These are phyloP conservation scores for Coniosporium apollinis DNA, from an alignment of 495 filamentous ascomycete species.

Conservation along the genomic window DNA sequence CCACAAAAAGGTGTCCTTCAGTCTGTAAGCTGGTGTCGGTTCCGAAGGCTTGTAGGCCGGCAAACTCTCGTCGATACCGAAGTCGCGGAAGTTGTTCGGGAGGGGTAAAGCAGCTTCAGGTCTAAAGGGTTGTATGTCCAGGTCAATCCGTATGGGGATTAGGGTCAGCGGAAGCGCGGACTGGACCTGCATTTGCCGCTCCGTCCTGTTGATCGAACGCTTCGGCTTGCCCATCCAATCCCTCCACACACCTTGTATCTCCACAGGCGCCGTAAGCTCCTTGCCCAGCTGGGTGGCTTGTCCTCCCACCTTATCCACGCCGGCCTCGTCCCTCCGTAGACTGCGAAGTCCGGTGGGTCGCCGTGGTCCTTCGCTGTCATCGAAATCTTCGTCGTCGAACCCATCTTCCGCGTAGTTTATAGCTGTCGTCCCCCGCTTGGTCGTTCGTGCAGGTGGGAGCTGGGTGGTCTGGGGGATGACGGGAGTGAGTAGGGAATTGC, in stretches of 20 bases:
- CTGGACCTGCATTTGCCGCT: constrained; percentile 67
- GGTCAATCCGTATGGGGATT: constrained; percentile 90
- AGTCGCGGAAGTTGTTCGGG: constrained; percentile 43
- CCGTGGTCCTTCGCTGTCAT: constrained; percentile 64
- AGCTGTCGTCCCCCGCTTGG: constrained; percentile 87
- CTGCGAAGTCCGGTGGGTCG: constrained; percentile 75
- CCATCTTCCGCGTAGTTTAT: constrained; percentile 97
- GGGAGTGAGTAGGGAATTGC: constrained; percentile 81
- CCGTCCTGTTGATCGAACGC: constrained; percentile 33
- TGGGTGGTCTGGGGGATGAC: constrained; percentile 47
- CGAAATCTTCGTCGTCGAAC: constrained; percentile 86
- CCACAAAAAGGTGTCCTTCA: constrained; percentile 93
- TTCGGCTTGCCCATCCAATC: constrained; percentile 85
- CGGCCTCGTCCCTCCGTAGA: constrained; percentile 58
- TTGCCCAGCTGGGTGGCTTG: constrained; percentile 60
- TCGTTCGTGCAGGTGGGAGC: constrained; percentile 61
- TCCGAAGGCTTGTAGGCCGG: constrained; percentile 67
- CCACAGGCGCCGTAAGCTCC: constrained; percentile 62
- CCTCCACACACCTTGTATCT: constrained; percentile 76
- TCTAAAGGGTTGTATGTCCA: constrained; percentile 69
- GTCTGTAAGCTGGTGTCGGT: constrained; percentile 57
- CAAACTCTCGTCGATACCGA: constrained; percentile 43
- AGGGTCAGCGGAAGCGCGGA: constrained; percentile 71
- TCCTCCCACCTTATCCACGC: constrained; percentile 39
- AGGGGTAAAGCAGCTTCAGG: constrained; percentile 56